These are phyloP conservation scores for Sporothrix phasma DNA, from an alignment of 2,329 filamentous ascomycete genomes.

Conservation along the genomic window DNA sequence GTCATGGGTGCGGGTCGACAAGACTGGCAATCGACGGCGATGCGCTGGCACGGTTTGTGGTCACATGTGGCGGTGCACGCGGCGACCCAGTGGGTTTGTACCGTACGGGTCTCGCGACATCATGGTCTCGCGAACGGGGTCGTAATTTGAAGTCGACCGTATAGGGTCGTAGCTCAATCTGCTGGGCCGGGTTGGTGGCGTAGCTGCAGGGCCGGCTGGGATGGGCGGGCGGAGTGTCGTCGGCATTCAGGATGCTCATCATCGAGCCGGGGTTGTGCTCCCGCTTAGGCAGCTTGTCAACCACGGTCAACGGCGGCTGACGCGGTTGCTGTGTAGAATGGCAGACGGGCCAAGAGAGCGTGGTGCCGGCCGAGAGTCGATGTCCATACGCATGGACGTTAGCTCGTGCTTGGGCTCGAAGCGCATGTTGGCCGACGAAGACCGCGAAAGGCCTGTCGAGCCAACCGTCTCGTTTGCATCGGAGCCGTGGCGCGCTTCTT, in stretches of 20 bases:
- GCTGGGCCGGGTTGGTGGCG: constrained; percentile 49
- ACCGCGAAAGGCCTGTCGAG: constrained; percentile 5
- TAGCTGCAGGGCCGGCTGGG: constrained; percentile 22
- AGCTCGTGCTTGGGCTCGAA: constrained; percentile 28
- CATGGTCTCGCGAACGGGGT: constrained; percentile 54
- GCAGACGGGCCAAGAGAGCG: constrained; percentile 20
- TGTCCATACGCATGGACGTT: constrained; percentile 28
- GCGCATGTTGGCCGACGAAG: constrained; percentile 10
- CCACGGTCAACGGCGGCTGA: constrained; percentile 19
- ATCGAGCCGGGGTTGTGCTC: constrained; percentile 43
- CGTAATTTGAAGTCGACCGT: constrained; percentile 61
- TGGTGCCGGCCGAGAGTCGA: constrained; percentile 24
- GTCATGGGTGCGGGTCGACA: constrained; percentile 57
- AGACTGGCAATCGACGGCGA: constrained; percentile 89
- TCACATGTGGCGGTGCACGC: constrained; percentile 33
- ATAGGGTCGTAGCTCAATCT: constrained; percentile 87
- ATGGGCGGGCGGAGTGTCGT: constrained; percentile 36
- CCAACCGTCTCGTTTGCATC: not conserved
- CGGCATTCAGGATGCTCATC: constrained; percentile 47
- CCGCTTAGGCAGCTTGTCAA: constrained; percentile 41
- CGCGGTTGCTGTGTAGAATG: constrained; percentile 19
- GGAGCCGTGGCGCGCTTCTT: constrained; percentile 37
- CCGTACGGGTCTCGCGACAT: constrained; percentile 40
- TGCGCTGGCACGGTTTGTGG: constrained; percentile 66
- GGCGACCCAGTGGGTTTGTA: constrained; percentile 42